phyloP scores from a whole-genome alignment of 2,329 filamentous ascomycete genomes.

The Arthroderma sp. region DNA sequence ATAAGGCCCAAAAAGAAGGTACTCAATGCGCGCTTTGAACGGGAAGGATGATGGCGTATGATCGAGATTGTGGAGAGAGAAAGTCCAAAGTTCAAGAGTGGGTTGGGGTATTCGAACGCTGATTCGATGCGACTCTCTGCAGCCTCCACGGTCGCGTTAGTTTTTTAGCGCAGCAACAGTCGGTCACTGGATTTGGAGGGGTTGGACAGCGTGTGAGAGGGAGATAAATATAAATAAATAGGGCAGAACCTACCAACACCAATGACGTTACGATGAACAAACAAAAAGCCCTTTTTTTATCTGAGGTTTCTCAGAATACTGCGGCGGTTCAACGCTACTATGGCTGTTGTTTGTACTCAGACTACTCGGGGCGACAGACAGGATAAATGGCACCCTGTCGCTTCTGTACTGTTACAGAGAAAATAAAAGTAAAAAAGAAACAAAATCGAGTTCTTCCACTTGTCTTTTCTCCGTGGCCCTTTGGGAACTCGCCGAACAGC shows the following conservation, averaged over 20 bases:
- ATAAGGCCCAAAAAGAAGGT: slow-evolving; percentile 7
- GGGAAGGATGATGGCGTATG: slow-evolving; percentile 11
- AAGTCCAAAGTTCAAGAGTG: background rate
- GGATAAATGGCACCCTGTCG: too few species aligned
- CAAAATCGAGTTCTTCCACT: too few species aligned
- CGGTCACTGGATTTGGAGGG: slow-evolving; percentile 5
- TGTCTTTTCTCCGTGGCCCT: background rate
- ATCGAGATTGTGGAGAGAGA: background rate
- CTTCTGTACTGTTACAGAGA: too few species aligned
- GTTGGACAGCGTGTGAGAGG: slow-evolving; percentile 5
- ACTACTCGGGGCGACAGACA: too few species aligned
- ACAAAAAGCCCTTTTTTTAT: too few species aligned
- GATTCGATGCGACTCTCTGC: slow-evolving; percentile 33
- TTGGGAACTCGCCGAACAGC: slow-evolving; percentile 1
- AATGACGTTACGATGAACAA: too few species aligned
- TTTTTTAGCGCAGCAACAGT: slow-evolving; percentile 25
- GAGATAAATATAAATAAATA: background rate
- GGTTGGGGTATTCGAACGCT: slow-evolving; percentile 11
- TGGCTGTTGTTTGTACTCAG: too few species aligned
- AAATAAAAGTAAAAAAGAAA: too few species aligned
- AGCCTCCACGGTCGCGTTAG: slow-evolving; percentile 30
- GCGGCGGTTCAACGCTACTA: too few species aligned
- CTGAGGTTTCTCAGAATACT: too few species aligned
- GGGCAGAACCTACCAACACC: background rate
- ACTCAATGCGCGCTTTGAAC: slow-evolving; percentile 16